Base-by-base conservation (phyloP, 148 eudicot genomes). In the Persicaria tinctoria region DNA sequence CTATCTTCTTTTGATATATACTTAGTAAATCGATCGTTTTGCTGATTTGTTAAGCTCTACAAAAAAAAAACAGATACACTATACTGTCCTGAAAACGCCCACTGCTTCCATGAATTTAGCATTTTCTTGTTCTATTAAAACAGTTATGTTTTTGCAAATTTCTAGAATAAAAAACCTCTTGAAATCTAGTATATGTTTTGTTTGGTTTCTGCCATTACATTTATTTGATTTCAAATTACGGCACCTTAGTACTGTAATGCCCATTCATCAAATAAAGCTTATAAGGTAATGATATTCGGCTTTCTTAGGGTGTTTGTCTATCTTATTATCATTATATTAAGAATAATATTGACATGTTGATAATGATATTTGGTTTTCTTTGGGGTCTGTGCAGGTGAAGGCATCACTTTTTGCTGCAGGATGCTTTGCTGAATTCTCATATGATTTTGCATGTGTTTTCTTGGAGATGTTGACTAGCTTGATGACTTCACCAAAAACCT, bases 331-430 rank as follows among this genome's bases (percentile, higher is more conserved):
- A 18, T 72, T 72, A 49, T 44, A 46, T 44, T 16, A 44, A 45
- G 14, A 74, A 38, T 41, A 13, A 12, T 18, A 38, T 6, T 74
- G 68, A 44, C 12, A n/a, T 6, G 32, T 18, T 18, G 47, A 55
- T 74, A 45, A 17, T 50, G 32, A 74, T 56, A 16, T 17, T 6
- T 47, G 18, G 70, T 41, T 23, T 13, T 46, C 50, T 3, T 74
- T 74, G 38, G 41, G 9, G 51, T 11, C 48, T 80, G 32, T 79
- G 46, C 86, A 93, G 98, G 93, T 85, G 51, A 89, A 87, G 80
- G 96, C 96, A 3, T 82, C 97, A 55, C 82, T 91, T 59, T 91
- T 88, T 84, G 95, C 98, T 66, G 93, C 91, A 17, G 91, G 88
- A 48, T 87, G 92, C 79, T 88, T 91, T 77, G 84, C 82, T 80